Evolutionary conservation across 208 protist genomes (phyloP), one percentile per base, ranked within the genome.

Genomic region (Kentomonas sorsogonicus): DNA sequence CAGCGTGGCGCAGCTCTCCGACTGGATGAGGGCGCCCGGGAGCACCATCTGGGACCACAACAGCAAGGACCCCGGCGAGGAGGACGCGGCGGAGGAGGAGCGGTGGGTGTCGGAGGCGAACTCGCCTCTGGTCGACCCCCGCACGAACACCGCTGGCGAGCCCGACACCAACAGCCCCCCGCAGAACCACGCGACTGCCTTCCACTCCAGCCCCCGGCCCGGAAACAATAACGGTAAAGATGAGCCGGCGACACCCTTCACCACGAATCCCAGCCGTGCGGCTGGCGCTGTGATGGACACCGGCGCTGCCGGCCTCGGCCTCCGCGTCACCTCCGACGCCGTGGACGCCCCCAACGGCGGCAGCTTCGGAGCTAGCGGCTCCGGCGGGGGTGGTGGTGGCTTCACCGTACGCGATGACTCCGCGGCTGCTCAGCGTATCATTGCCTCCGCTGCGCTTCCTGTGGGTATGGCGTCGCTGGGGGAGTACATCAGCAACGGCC

Each of bases 11-110:
- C 51, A 53, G 13, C 41, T 74, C 30, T 56, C 53, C 6, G 75
- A 83, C 63, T 88, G 80, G 80, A 74, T n/a, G n/a, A n/a, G 73
- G 0, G 76, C 76, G 0, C 74, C 76, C 16, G 76, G 80, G 53
- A 77, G 66, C 45, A 66, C 58, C 22, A 53, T 82, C 13, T 82
- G 77, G 71, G 77, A 83, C 0, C 74, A 83, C 7, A 77, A 84
- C 54, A 51, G 66, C 27, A 79, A 51, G 38, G 67, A 78, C 27
- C 69, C 72, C 0, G 63, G 69, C 0, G 31, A 18, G 4, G 60
- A 70, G 63, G 44, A 66, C 0, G 45, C 36, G 34, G 34, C 27
- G 44, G 53, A 16, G 53, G 39, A 11, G 47, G 27, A 36, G 16
- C 25, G 20, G 46, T 34, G 38, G 15, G 1, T 3, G 16, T 22